Evolutionary conservation across 2,329 filamentous ascomycete species (phyloP).

Genomic region (Herpotrichia juniperi): DNA sequence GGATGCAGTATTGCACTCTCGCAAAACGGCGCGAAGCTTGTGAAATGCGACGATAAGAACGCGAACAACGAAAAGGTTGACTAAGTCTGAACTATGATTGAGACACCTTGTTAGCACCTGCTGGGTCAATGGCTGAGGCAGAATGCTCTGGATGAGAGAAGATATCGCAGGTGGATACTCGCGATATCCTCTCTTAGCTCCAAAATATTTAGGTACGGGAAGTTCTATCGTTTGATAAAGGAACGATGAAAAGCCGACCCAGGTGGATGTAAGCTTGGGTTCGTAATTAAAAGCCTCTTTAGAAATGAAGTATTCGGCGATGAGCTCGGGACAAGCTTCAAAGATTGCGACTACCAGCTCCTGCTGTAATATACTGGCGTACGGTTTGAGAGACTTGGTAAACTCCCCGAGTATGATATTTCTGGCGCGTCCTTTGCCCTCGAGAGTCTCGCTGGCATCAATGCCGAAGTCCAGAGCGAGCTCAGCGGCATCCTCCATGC

Average conservation of each 20-base stretch:
- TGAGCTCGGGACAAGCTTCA: constrained; percentile 78
- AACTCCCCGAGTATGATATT: constrained; percentile 83
- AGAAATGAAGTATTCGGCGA: constrained; percentile 84
- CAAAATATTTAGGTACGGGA: constrained; percentile 74
- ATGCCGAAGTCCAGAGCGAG: constrained; percentile 67
- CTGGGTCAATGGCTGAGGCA: constrained; percentile 81
- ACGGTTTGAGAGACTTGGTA: constrained; percentile 78
- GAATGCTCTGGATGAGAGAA: constrained; percentile 81
- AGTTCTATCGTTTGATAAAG: constrained; percentile 81
- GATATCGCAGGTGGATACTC: constrained; percentile 77
- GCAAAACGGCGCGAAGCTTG: constrained; percentile 72
- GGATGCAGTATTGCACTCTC: constrained; percentile 62
- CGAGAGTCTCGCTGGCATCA: constrained; percentile 72
- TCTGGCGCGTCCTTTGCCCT: constrained; percentile 74
- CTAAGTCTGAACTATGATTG: constrained; percentile 75
- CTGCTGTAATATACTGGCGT: constrained; percentile 79
- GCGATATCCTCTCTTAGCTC: constrained; percentile 67
- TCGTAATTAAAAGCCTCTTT: constrained; percentile 82
- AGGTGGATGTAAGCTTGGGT: constrained; percentile 88
- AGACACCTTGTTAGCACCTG: constrained; percentile 81
- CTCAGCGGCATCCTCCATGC: constrained; percentile 49
- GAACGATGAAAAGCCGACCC: constrained; percentile 92
- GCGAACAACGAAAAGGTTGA: constrained; percentile 83
- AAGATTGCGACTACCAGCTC: constrained; percentile 84
- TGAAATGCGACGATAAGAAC: constrained; percentile 79